A percentile compares a stretch with the other conserved stretches of the same genome.
phyloP scores from a whole-genome alignment of 441 rosid species.

The Populus hybrid region DNA sequence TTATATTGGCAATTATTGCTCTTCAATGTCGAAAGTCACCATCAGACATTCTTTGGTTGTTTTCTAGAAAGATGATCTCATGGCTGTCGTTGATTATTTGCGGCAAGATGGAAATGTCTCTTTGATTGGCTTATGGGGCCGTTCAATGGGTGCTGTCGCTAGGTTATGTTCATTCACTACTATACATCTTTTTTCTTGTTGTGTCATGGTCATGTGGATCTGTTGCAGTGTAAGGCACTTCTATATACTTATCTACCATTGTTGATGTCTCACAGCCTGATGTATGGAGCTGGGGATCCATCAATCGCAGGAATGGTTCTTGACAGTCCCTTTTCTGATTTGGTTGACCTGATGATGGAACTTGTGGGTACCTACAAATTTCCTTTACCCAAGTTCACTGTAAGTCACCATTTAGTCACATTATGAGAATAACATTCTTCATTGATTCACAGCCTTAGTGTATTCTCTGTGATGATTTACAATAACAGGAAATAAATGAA shows the following conservation, averaged over 20 bases:
- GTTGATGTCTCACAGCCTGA: constrained; percentile 49
- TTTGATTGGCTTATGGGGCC: constrained; percentile 96
- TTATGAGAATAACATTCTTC: neutral
- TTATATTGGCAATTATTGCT: neutral
- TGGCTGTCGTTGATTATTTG: constrained; percentile 76
- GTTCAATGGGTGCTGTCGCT: constrained; percentile 98
- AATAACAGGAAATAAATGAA: neutral
- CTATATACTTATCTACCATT: constrained; percentile 13
- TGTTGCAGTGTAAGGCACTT: neutral
- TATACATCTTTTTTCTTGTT: constrained; percentile 11
- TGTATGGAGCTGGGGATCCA: constrained; percentile 98
- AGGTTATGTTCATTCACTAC: constrained; percentile 43
- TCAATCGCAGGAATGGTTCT: constrained; percentile 98
- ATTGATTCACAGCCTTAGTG: neutral
- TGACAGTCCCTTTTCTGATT: constrained; percentile 94
- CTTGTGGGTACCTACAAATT: constrained; percentile 83
- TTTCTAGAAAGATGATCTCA: constrained; percentile 91
- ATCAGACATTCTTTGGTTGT: constrained; percentile 22
- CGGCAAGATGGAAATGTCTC: constrained; percentile 92
- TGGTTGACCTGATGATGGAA: constrained; percentile 98
- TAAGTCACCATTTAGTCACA: constrained; percentile 33
- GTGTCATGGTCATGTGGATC: neutral
- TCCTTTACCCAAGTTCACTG: constrained; percentile 94
- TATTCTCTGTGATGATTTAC: neutral
- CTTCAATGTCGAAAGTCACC: constrained; percentile 9